These are phyloP conservation scores for Coemansia sp. DNA, from an alignment of 192 early-diverging fungal genomes.

Conservation along the genomic window DNA sequence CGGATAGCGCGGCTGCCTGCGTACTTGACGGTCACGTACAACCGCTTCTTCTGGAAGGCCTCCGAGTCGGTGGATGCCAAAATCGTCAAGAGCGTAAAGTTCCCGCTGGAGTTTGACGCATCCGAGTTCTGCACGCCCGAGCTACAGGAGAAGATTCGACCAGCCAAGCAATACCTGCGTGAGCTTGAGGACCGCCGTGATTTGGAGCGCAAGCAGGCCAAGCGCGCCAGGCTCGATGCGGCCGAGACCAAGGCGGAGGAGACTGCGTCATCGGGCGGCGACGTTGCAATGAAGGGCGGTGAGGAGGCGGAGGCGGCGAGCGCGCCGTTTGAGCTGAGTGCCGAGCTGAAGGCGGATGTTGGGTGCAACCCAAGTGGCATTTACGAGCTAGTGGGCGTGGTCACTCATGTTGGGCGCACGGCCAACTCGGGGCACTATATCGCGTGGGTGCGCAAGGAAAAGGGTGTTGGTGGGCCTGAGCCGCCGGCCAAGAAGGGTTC, in stretches of 20 bases:
- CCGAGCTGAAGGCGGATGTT: conserved; percentile 69
- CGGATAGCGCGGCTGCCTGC: conserved; percentile 79
- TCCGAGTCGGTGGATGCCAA: conserved; percentile 78
- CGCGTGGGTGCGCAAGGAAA: conserved; percentile 84
- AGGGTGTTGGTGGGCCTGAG: conserved; percentile 44
- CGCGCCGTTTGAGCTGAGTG: conserved; percentile 54
- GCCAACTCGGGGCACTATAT: conserved; percentile 96
- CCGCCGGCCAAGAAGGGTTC: conserved; percentile 24
- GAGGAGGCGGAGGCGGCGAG: conserved; percentile 6
- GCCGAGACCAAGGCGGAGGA: too few species aligned
- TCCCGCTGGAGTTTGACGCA: conserved; percentile 87
- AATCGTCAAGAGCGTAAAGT: conserved; percentile 93
- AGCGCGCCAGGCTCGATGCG: conserved; percentile 22
- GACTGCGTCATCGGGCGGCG: not conserved
- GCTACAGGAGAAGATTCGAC: conserved; percentile 69
- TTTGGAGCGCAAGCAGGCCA: conserved; percentile 52
- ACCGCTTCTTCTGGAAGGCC: conserved; percentile 94
- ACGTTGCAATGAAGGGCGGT: conserved; percentile 19
- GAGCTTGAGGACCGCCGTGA: conserved; percentile 69
- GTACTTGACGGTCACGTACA: conserved; percentile 88
- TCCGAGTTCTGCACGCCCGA: conserved; percentile 82
- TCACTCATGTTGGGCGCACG: conserved; percentile 93
- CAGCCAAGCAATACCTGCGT: conserved; percentile 60
- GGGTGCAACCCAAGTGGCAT: conserved; percentile 84
- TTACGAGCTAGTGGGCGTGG: conserved; percentile 90